phyloP scores from a whole-genome alignment of 169 alveolate genomes.

The Plasmodium reichenowi region DNA sequence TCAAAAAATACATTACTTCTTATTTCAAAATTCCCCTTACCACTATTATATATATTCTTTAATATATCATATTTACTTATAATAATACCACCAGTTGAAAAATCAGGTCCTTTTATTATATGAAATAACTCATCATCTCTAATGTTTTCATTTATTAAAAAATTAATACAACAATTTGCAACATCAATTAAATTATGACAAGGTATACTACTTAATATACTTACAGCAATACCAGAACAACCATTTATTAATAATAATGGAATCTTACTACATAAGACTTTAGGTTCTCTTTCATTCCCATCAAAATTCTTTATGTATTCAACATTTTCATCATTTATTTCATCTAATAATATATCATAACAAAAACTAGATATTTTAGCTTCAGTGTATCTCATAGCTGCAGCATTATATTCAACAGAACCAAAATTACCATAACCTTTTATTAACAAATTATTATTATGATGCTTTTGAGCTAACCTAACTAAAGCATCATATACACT shows the following conservation, averaged over 20 bases:
- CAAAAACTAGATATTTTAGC: conserved; percentile 82
- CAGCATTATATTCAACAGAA: conserved; percentile 89
- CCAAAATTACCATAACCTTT: conserved; percentile 92
- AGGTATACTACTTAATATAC: conserved; percentile 88
- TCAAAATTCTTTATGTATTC: conserved; percentile 87
- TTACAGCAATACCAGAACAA: conserved; percentile 90
- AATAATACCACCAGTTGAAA: conserved; percentile 90
- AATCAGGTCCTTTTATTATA: conserved; percentile 88
- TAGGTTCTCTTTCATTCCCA: conserved; percentile 89
- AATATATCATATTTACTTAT: conserved; percentile 73
- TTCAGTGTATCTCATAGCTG: conserved; percentile 92
- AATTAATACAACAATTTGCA: conserved; percentile 78
- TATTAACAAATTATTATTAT: conserved; percentile 83
- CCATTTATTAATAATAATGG: conserved; percentile 88
- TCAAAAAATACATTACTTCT: conserved; percentile 70
- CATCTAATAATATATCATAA: conserved; percentile 81
- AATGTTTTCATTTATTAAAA: conserved; percentile 65
- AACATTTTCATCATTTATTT: conserved; percentile 81
- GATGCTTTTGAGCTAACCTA: conserved; percentile 86
- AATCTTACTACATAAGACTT: conserved; percentile 85
- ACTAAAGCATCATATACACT: conserved; percentile 90
- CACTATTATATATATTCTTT: conserved; percentile 81
- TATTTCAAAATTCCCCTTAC: conserved; percentile 84
- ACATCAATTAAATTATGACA: conserved; percentile 88
- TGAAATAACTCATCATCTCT: conserved; percentile 77